Base-by-base conservation (phyloP, 2,329 filamentous ascomycete genomes). In the Ceratocystiopsis sp. region DNA sequence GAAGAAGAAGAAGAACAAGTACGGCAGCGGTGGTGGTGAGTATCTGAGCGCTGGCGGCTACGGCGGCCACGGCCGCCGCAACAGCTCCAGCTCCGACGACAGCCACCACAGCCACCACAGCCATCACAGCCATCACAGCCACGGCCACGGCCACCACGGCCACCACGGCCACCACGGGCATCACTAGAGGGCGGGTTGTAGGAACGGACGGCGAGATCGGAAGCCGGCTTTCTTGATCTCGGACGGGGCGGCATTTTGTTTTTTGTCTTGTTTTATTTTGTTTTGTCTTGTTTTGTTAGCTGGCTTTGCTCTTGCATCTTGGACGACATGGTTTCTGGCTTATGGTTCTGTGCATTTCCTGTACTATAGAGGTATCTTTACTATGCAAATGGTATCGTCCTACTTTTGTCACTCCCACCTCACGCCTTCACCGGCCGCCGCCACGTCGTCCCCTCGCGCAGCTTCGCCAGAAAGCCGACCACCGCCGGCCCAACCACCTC, bases 401-500 rank as follows among this genome's bases (percentile, higher is more conserved):
- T 9, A 21, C 25, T 13, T 17, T 33, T 32, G 17, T 37, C 9
- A 13, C 16, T 12, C 10, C 21, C 19, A 10, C 6, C 1, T n/a
- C 18, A 15, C 15, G 16, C 13, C 29, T 35, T n/a, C n/a, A n/a
- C n/a, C n/a, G n/a, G n/a, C n/a, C n/a, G n/a, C n/a, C n/a, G n/a
- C n/a, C n/a, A n/a, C n/a, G n/a, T n/a, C n/a, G n/a, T n/a, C n/a
- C n/a, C n/a, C n/a, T n/a, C n/a, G 6, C 43, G 40, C n/a, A 51
- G 42, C n/a, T 19, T 34, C 8, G 35, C 37, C 14, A 48, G 18
- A 25, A 51, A 51, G 15, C 15, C n/a, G 10, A 46, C 36, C 33
- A 50, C 42, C 15, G 42, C 45, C 1, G 50, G 46, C 3, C 43
- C 42, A 10, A 52, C 49, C 11, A 46, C 8, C 7, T 19, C 45